Conservation (phyloP, 2,329 filamentous ascomycete genomes). For the Mycosphaerelloides madeirae region DNA sequence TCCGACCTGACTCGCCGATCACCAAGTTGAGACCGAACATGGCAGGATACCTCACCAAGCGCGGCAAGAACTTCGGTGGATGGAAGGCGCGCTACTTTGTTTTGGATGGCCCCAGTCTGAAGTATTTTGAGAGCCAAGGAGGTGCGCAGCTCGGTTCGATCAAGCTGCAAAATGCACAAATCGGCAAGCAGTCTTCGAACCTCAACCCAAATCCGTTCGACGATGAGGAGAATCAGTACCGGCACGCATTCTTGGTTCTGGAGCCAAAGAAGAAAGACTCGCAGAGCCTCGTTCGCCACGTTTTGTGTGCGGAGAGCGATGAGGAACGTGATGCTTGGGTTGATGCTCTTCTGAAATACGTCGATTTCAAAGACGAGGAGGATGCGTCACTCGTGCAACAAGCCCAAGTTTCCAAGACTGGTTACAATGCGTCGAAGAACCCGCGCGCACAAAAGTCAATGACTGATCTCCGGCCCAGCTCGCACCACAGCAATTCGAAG, state of each 20-base stretch:
- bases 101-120: slow-evolving; percentile 66
- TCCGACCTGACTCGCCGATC: slow-evolving; percentile 40
- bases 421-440: slow-evolving; percentile 25
- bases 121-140: slow-evolving; percentile 87
- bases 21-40: slow-evolving; percentile 65
- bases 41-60: slow-evolving; percentile 90
- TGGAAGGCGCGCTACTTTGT: slow-evolving; percentile 86
- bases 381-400: slow-evolving; percentile 35
- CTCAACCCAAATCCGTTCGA: slow-evolving; percentile 54
- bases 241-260: slow-evolving; percentile 89
- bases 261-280: slow-evolving; percentile 97
- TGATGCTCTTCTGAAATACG: slow-evolving; percentile 80
- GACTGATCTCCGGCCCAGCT: slow-evolving; percentile 27
- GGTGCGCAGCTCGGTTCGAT: slow-evolving; percentile 90
- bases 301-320: slow-evolving; percentile 93
- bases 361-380: slow-evolving; percentile 65
- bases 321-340: slow-evolving; percentile 92
- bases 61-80: slow-evolving; percentile 96
- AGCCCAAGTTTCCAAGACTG: slow-evolving; percentile 22
- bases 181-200: slow-evolving; percentile 82
- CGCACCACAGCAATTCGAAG: slow-evolving; percentile 6
- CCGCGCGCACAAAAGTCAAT: slow-evolving; percentile 36
- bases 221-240: slow-evolving; percentile 86
- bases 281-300: slow-evolving; percentile 79
- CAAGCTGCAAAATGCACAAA: slow-evolving; percentile 84